Evolutionary conservation across 805 yeast genomes (phyloP).

Genomic region (Spathaspora sp.): DNA sequence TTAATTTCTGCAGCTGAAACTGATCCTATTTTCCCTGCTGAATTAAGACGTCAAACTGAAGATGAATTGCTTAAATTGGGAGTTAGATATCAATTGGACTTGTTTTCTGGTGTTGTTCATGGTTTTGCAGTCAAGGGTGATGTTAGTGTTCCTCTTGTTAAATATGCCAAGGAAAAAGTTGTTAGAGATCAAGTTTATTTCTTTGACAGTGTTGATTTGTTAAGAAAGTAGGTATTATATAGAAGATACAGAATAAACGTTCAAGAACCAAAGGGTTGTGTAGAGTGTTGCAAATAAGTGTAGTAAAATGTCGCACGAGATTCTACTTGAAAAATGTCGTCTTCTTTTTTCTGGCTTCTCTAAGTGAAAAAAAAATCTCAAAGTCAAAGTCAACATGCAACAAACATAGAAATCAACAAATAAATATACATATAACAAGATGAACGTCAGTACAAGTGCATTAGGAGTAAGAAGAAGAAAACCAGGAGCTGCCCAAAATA

Average conservation of each 20-base stretch:
- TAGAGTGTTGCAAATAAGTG: too few species aligned
- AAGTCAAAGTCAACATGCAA: background rate
- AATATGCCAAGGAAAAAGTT: constrained; percentile 67
- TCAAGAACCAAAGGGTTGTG: too few species aligned
- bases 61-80: constrained; percentile 42
- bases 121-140: constrained; percentile 86
- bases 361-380: background rate
- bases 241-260: too few species aligned
- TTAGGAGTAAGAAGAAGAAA: constrained; percentile 78
- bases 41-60: constrained; percentile 61
- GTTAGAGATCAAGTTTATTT: constrained; percentile 41
- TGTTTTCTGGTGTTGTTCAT: constrained; percentile 64
- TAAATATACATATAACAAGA: constrained; percentile 17
- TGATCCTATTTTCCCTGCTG: constrained; percentile 61
- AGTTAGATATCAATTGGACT: constrained; percentile 53
- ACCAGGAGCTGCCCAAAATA: constrained; percentile 44
- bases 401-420: background rate
- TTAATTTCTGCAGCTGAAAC: constrained; percentile 71
- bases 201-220: constrained; percentile 10
- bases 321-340: background rate
- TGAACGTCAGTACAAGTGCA: constrained; percentile 90
- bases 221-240: background rate
- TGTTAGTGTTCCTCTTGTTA: constrained; percentile 43
- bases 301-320: background rate
- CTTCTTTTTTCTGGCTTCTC: background rate